phyloP scores from a whole-genome alignment of 2,329 filamentous ascomycete genomes.

The Dactylellina drechsleri region DNA sequence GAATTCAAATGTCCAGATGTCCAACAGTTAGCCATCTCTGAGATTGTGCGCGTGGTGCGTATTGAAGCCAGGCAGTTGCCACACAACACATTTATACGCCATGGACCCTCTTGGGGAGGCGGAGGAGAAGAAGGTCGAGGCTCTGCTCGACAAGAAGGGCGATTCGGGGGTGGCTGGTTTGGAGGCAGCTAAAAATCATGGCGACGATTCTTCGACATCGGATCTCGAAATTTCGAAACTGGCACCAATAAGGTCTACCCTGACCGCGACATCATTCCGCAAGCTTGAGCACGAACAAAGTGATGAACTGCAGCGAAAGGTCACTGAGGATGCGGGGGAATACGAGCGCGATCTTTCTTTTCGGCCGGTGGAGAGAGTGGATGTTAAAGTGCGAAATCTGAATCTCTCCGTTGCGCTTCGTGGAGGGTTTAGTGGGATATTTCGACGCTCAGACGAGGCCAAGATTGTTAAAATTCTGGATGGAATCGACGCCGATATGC shows the following conservation, averaged over 20 bases:
- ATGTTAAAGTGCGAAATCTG: constrained; percentile 58
- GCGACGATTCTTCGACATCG: constrained; percentile 13
- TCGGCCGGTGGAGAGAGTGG: constrained; percentile 43
- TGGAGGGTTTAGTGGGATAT: constrained; percentile 40
- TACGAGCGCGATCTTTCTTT: constrained; percentile 39
- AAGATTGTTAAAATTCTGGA: constrained; percentile 66
- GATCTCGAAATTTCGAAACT: constrained; percentile 36
- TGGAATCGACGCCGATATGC: constrained; percentile 72
- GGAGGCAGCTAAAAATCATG: background rate
- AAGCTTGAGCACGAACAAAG: constrained; percentile 29
- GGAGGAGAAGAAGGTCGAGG: constrained; percentile 11
- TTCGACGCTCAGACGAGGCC: constrained; percentile 15
- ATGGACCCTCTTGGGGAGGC: constrained; percentile 10
- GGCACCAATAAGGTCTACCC: constrained; percentile 29
- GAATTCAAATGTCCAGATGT: no score
- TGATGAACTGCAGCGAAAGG: constrained; percentile 20
- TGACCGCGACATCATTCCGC: constrained; percentile 28
- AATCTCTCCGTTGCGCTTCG: constrained; percentile 59
- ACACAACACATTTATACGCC: constrained; percentile 15
- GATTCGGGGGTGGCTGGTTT: constrained; percentile 19
- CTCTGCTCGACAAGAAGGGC: background rate
- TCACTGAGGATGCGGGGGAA: constrained; percentile 21
- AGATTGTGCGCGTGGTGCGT: no score
- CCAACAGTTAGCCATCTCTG: no score
- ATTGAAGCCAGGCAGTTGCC: background rate